These are phyloP conservation scores for Aureobasidium sp. DNA, from an alignment of 2,329 filamentous ascomycete genomes.

Conservation along the genomic window DNA sequence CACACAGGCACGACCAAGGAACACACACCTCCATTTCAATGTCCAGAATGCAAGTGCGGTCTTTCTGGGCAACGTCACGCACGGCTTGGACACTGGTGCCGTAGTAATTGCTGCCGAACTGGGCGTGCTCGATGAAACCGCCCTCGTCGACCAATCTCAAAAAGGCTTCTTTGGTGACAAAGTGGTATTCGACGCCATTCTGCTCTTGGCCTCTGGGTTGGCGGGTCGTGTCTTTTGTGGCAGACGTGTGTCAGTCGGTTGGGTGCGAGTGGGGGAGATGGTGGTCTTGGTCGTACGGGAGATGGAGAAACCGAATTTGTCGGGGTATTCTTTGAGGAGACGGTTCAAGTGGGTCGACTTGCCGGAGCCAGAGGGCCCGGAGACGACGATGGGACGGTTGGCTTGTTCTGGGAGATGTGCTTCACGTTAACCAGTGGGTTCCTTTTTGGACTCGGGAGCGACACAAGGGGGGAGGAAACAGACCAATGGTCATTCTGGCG, in stretches of 20 bases:
- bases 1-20: neutral
- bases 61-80: slow-evolving; percentile 62
- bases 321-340: slow-evolving; percentile 60
- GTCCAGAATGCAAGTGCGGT: slow-evolving; percentile 73
- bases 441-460: too few species aligned
- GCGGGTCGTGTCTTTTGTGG: slow-evolving; percentile 57
- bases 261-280: neutral
- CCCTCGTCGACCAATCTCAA: slow-evolving; percentile 57
- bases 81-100: slow-evolving; percentile 78
- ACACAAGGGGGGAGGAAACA: slow-evolving; percentile 2
- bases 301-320: slow-evolving; percentile 57
- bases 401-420: slow-evolving; percentile 4
- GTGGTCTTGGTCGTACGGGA: slow-evolving; percentile 37
- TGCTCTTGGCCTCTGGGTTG: slow-evolving; percentile 66
- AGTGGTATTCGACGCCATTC: slow-evolving; percentile 76
- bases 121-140: slow-evolving; percentile 80
- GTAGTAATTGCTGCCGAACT: slow-evolving; percentile 81
- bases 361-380: slow-evolving; percentile 70
- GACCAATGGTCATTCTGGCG: slow-evolving; percentile 8
- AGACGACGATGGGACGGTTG: slow-evolving; percentile 61
- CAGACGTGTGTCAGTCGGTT: slow-evolving; percentile 1
- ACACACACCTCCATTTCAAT: slow-evolving; percentile 84
- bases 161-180: slow-evolving; percentile 61
- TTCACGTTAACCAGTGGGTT: slow-evolving; percentile 2
- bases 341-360: slow-evolving; percentile 73